Percentiles rank a stretch among this genome's conserved stretches.
phyloP scores from a whole-genome alignment of 202 grass and related monocot genomes.

The Hordeum pubiflorum region DNA sequence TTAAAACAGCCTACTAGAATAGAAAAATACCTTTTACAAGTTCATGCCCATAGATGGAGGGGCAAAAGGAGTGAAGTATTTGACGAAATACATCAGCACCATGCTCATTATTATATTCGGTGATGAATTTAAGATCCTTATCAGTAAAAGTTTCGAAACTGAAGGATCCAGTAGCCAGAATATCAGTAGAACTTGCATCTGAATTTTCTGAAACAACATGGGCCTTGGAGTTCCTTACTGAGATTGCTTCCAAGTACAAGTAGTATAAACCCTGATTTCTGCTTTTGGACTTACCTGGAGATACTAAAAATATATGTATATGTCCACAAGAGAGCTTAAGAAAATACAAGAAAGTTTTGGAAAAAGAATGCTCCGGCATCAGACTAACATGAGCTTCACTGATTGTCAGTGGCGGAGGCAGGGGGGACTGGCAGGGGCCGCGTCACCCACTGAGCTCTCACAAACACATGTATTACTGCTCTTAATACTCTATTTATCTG shows the following conservation, averaged over 20 bases:
- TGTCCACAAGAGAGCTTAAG: neutral
- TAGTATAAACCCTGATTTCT: conserved; percentile 75
- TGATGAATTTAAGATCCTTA: conserved; percentile 46
- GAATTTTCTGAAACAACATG: conserved; percentile 41
- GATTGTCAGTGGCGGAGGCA: neutral
- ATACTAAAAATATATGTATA: conserved; percentile 18
- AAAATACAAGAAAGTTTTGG: conserved; percentile 6
- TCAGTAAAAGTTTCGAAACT: conserved; percentile 45
- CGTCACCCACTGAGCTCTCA: too few relatives aligned
- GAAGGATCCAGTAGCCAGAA: conserved; percentile 17
- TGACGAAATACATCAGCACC: conserved; percentile 75
- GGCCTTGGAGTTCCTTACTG: conserved; percentile 58
- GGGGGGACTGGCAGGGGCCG: too few relatives aligned
- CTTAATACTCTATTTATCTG: too few relatives aligned
- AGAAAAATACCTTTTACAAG: conserved; percentile 82
- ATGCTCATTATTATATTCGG: conserved; percentile 53
- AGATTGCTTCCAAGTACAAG: conserved; percentile 83
- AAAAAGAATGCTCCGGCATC: neutral
- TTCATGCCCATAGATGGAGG: conserved; percentile 91
- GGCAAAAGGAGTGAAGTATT: conserved; percentile 86
- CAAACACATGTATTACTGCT: too few relatives aligned
- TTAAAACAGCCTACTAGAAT: neutral
- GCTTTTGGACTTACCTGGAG: conserved; percentile 65
- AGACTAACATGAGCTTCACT: neutral
- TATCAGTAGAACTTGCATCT: conserved; percentile 26